Evolutionary conservation across 495 filamentous ascomycete genomes (phyloP).

Genomic region (Lineolata rhizophorae): DNA sequence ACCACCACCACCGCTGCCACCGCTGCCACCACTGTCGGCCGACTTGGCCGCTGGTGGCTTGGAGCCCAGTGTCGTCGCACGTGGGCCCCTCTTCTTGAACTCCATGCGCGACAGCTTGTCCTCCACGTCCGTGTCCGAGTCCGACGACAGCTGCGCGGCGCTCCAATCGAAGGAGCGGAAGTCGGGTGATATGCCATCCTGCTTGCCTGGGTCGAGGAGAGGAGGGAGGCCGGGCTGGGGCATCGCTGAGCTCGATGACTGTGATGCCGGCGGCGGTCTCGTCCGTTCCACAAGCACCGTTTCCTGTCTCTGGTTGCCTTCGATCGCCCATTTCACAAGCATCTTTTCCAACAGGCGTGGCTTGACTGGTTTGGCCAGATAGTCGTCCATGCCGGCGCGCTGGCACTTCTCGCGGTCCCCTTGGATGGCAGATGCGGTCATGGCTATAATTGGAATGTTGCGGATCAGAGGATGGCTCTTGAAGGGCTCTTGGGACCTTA

Average conservation of each 20-base stretch:
- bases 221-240: conserved; percentile 1
- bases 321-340: conserved; percentile 27
- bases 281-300: neutral
- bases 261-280: conserved; percentile 1
- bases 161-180: neutral
- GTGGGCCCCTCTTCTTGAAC: conserved; percentile 5
- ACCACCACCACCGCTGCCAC: too few species aligned
- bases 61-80: conserved; percentile 5
- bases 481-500: conserved; percentile 38
- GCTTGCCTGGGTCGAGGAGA: too few species aligned
- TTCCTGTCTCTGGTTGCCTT: conserved; percentile 12
- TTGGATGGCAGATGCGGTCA: conserved; percentile 66
- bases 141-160: neutral
- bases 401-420: conserved; percentile 63
- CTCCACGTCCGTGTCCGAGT: neutral
- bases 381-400: conserved; percentile 66
- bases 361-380: conserved; percentile 58
- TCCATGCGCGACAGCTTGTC: conserved; percentile 8
- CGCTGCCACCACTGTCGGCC: too few species aligned
- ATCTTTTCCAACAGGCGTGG: conserved; percentile 47
- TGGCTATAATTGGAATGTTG: conserved; percentile 50
- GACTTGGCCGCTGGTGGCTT: too few species aligned
- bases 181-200: neutral
- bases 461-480: conserved; percentile 24
- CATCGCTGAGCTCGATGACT: neutral